These are phyloP conservation scores for Paracorniculantispora psalliotae DNA, from an alignment of 2,329 filamentous ascomycete species.

Conservation along the genomic window DNA sequence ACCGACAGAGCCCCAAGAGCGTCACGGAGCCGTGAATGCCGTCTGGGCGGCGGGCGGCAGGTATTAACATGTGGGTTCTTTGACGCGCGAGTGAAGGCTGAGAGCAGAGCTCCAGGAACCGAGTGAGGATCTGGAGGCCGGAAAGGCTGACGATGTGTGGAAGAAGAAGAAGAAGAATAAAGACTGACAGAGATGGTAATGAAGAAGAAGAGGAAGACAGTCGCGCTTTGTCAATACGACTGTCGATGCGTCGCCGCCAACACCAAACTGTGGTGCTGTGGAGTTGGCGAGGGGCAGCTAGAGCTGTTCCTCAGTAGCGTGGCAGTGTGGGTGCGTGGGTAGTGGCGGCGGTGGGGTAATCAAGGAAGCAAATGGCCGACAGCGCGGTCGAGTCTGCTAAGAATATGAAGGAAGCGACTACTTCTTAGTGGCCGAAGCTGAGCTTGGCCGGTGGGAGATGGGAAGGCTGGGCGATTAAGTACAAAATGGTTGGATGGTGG, in stretches of 20 bases:
- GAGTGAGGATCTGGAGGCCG: slow-evolving; percentile 9
- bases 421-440: not conserved
- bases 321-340: not conserved
- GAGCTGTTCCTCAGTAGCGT: too few species aligned
- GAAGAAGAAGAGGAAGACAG: not conserved
- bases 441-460: not conserved
- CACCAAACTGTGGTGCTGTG: slow-evolving; percentile 32
- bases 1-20: slow-evolving; percentile 37
- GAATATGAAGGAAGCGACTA: not conserved
- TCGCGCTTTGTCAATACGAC: not conserved
- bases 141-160: not conserved
- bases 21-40: slow-evolving; percentile 49
- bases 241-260: slow-evolving; percentile 3
- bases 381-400: not conserved
- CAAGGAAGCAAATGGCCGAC: not conserved
- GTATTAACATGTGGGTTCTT: slow-evolving; percentile 51
- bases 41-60: slow-evolving; percentile 39
- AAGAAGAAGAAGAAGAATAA: not conserved
- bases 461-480: not conserved
- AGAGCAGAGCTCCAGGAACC: slow-evolving; percentile 4
- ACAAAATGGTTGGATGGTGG: not conserved
- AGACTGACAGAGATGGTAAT: not conserved
- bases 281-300: slow-evolving; percentile 26
- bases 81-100: not conserved
- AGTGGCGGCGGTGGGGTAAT: slow-evolving; percentile 2